These are phyloP conservation scores for Cymbopogon flexuosus DNA, from an alignment of 202 grass and related monocot species.

Conservation along the genomic window DNA sequence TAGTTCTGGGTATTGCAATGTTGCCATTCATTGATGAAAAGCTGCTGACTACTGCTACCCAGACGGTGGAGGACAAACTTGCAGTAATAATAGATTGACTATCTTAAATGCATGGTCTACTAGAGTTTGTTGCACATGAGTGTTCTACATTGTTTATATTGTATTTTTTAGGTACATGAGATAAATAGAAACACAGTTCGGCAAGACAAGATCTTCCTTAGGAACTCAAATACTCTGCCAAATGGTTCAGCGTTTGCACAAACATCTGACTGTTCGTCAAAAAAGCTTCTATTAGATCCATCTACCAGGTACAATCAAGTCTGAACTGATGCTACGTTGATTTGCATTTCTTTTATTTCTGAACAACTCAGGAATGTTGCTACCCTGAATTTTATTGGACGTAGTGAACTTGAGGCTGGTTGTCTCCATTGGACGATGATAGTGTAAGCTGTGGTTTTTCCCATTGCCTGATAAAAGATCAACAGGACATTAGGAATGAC, in stretches of 20 bases:
- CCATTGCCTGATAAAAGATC: no score
- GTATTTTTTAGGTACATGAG: conserved; percentile 33
- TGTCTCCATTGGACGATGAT: not conserved
- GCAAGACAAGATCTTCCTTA: conserved; percentile 50
- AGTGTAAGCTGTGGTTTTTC: not conserved
- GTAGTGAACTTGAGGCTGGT: conserved; percentile 40
- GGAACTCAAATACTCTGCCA: conserved; percentile 16
- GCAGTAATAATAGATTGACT: conserved; percentile 26
- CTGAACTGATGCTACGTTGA: not conserved
- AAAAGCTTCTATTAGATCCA: conserved; percentile 11
- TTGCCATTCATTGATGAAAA: conserved; percentile 61
- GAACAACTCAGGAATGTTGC: not conserved
- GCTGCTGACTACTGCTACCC: conserved; percentile 35
- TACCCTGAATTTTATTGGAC: not conserved
- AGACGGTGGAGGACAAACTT: conserved; percentile 34
- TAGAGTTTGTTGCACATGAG: not conserved
- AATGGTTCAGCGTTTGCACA: not conserved
- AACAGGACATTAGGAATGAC: no score
- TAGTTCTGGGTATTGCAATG: conserved; percentile 33
- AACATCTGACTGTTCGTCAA: not conserved
- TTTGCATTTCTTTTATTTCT: not conserved
- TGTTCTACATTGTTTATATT: not conserved
- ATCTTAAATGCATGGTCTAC: not conserved
- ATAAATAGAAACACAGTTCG: conserved; percentile 30
- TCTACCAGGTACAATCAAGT: conserved; percentile 14